Percentiles rank a stretch among this genome's conserved stretches.
Conservation (phyloP, 306 rosid genomes). For the Sechiopsis laciniata region DNA sequence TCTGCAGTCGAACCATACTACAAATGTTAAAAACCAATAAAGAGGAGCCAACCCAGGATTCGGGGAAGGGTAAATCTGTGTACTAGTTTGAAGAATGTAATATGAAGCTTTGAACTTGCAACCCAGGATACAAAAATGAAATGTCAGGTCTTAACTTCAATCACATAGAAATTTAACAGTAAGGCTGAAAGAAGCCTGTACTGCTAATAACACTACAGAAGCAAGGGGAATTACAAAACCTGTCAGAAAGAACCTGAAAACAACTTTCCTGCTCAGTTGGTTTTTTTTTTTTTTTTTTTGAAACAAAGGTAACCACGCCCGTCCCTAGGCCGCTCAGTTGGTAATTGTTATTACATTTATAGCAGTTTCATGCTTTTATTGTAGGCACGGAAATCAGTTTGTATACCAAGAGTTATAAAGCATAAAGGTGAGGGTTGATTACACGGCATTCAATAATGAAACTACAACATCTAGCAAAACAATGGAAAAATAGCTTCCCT, state of each 20-base stretch:
- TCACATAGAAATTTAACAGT: conserved; percentile 10
- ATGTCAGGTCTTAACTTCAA: not conserved
- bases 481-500: not conserved
- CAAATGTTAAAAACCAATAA: conserved; percentile 25
- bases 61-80: not conserved
- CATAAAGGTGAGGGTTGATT: conserved; percentile 5
- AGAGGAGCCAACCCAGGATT: conserved; percentile 17
- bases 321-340: no score
- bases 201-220: not conserved
- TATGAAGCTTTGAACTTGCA: conserved; percentile 9
- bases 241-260: not conserved
- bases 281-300: no score
- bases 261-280: conserved; percentile 16
- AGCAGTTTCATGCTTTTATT: conserved; percentile 1
- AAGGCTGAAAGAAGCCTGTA: not conserved
- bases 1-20: conserved; percentile 43
- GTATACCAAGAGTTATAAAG: not conserved
- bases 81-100: conserved; percentile 1
- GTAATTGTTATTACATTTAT: conserved; percentile 9
- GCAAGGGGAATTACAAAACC: not conserved
- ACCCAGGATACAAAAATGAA: not conserved
- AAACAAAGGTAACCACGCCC: no score
- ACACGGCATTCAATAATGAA: not conserved
- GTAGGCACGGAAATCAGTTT: not conserved
- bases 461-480: conserved; percentile 3